A percentile compares a stretch with the other conserved stretches of the same genome.
These are phyloP conservation scores for Kurtzmaniella quercitrusa DNA, from an alignment of 1,139 yeast genomes.

Conservation along the genomic window DNA sequence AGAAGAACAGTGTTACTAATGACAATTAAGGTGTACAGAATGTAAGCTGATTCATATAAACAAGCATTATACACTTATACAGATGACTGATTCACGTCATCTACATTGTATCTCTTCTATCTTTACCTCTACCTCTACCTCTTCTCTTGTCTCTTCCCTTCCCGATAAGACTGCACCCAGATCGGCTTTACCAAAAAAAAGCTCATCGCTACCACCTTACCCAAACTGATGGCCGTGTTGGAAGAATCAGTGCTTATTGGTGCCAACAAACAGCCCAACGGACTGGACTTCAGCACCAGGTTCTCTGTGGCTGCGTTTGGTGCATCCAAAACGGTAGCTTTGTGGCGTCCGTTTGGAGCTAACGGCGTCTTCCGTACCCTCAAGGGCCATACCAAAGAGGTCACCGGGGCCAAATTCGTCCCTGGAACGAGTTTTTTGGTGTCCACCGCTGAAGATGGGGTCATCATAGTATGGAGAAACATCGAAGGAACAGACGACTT, in stretches of 20 bases:
- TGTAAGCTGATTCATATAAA: no score
- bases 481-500: slow-evolving; percentile 10
- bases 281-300: slow-evolving; percentile 49
- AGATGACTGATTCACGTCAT: no score
- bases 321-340: slow-evolving; percentile 66
- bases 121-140: background rate
- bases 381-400: slow-evolving; percentile 54
- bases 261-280: slow-evolving; percentile 70
- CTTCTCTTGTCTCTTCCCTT: background rate
- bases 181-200: background rate
- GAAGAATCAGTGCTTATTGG: slow-evolving; percentile 70
- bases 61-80: no score
- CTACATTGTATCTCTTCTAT: background rate
- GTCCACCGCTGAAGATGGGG: slow-evolving; percentile 63
- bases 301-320: slow-evolving; percentile 63
- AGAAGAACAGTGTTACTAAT: no score
- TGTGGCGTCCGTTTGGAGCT: slow-evolving; percentile 59
- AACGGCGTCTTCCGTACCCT: slow-evolving; percentile 53
- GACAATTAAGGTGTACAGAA: no score
- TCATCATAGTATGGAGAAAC: slow-evolving; percentile 56
- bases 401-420: slow-evolving; percentile 56
- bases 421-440: slow-evolving; percentile 45
- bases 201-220: background rate
- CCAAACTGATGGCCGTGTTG: slow-evolving; percentile 6
- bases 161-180: background rate